phyloP scores from a whole-genome alignment of 352 stramenopile genomes.

The Globisporangium polare region DNA sequence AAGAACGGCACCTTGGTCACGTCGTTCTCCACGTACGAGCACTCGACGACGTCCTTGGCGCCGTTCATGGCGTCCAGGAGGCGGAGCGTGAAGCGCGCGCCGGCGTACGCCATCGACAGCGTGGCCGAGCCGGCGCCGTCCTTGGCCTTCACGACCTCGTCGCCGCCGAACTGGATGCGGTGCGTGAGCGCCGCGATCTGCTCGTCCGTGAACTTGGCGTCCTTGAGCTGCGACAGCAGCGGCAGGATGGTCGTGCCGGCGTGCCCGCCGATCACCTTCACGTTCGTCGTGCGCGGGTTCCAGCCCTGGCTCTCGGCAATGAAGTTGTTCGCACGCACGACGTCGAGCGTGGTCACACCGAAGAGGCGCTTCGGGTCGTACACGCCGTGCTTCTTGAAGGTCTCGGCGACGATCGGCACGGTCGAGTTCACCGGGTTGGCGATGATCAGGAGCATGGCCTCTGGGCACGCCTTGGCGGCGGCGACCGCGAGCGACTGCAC shows the following conservation, averaged over 20 bases:
- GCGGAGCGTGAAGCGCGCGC: conserved; percentile 91
- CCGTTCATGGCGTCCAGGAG: conserved; percentile 95
- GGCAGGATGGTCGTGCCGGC: conserved; percentile 99
- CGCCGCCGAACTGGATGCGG: conserved; percentile 92
- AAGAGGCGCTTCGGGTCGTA: conserved; percentile 98
- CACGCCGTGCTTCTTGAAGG: conserved; percentile 94
- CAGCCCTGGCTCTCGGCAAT: conserved; percentile 72
- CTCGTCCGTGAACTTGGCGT: conserved; percentile 92
- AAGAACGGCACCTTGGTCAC: conserved; percentile 96
- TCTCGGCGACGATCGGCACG: conserved; percentile 98
- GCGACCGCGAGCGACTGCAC: conserved; percentile 94
- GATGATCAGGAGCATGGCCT: conserved; percentile 97
- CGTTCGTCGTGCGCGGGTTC: conserved; percentile 74
- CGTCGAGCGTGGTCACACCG: conserved; percentile 98
- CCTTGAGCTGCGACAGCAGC: conserved; percentile 95
- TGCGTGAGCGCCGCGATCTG: conserved; percentile 95
- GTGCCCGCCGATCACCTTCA: conserved; percentile 98
- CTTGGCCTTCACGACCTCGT: conserved; percentile 97
- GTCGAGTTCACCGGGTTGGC: conserved; percentile 99
- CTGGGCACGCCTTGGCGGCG: conserved; percentile 94
- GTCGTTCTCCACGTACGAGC: conserved; percentile 96
- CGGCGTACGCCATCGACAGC: conserved; percentile 99
- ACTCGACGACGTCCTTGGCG: conserved; percentile 94
- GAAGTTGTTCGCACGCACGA: conserved; percentile 97
- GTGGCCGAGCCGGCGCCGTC: conserved; percentile 97